phyloP scores from a whole-genome alignment of 1,284 basidiomycete species.

The Irpex sp. region DNA sequence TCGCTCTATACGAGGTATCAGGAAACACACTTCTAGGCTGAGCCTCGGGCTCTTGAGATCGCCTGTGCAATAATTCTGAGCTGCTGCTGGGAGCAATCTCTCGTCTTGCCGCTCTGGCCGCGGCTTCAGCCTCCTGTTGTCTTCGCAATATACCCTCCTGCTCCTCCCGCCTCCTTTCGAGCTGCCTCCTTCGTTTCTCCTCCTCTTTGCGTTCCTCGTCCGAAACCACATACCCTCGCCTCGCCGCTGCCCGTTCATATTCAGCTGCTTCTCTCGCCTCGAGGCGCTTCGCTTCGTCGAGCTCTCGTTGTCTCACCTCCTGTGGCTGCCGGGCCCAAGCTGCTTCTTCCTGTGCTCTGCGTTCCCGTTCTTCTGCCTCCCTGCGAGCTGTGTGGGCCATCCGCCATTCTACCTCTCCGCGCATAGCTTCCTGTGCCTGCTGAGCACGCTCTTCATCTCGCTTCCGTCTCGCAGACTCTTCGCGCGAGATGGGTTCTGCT shows the following conservation, averaged over 20 bases:
- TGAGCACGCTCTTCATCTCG: conserved; percentile 29
- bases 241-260: conserved; percentile 22
- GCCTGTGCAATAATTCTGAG: conserved; percentile 6
- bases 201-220: conserved; percentile 21
- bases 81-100: conserved; percentile 16
- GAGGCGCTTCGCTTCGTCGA: conserved; percentile 20
- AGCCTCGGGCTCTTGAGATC: conserved; percentile 14
- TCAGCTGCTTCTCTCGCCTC: conserved; percentile 24
- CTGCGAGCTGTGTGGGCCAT: conserved; percentile 21
- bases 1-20: neutral
- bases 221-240: conserved; percentile 19
- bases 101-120: conserved; percentile 30
- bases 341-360: conserved; percentile 19
- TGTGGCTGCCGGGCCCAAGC: conserved; percentile 18
- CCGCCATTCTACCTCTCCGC: conserved; percentile 31
- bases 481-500: conserved; percentile 24
- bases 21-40: neutral
- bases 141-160: conserved; percentile 44
- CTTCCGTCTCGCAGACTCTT: conserved; percentile 17
- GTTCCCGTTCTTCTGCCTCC: conserved; percentile 22
- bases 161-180: conserved; percentile 34
- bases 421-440: conserved; percentile 35
- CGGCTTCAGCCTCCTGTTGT: conserved; percentile 40
- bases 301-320: conserved; percentile 19
- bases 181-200: conserved; percentile 22